These are phyloP conservation scores for Ceratobasidium sp. DNA, from an alignment of 1,284 basidiomycete species.

Conservation along the genomic window DNA sequence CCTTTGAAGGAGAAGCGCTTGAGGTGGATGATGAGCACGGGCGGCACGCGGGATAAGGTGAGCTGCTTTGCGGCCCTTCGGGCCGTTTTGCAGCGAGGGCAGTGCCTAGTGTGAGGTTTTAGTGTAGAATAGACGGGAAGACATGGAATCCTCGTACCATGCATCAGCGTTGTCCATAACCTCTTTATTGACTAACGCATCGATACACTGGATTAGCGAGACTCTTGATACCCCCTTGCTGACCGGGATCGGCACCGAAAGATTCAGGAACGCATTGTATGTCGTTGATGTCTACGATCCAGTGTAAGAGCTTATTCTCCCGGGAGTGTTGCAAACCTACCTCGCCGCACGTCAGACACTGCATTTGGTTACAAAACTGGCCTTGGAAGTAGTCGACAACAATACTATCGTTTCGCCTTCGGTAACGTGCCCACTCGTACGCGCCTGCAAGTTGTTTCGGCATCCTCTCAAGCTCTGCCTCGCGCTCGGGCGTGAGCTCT, in stretches of 20 bases:
- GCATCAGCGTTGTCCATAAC: slow-evolving; percentile 94
- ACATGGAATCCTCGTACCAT: slow-evolving; percentile 73
- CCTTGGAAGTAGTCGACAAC: slow-evolving; percentile 99
- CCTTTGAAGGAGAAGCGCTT: slow-evolving; percentile 96
- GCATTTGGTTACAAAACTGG: slow-evolving; percentile 91
- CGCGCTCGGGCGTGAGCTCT: slow-evolving; percentile 83
- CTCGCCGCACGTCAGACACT: slow-evolving; percentile 92
- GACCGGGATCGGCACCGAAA: slow-evolving; percentile 90
- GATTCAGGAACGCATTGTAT: slow-evolving; percentile 97
- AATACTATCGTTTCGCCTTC: slow-evolving; percentile 90
- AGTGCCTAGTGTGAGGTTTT: slow-evolving; percentile 72
- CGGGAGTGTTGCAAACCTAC: slow-evolving; percentile 63
- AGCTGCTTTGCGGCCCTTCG: slow-evolving; percentile 87
- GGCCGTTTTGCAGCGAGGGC: slow-evolving; percentile 90
- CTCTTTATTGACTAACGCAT: slow-evolving; percentile 92
- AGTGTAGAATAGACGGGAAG: slow-evolving; percentile 46
- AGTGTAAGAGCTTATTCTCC: slow-evolving; percentile 42
- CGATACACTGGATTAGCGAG: slow-evolving; percentile 84
- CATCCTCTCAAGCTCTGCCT: slow-evolving; percentile 87
- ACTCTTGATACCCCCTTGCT: slow-evolving; percentile 73
- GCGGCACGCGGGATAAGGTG: slow-evolving; percentile 91
- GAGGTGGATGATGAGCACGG: slow-evolving; percentile 93
- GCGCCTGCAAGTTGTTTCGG: slow-evolving; percentile 93
- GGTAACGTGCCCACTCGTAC: slow-evolving; percentile 94
- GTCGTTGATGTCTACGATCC: slow-evolving; percentile 91